Percentiles rank a stretch among this genome's conserved stretches.
Evolutionary conservation across 176 grass and related monocot genomes (phyloP).

Genomic region (Chrysopogon serrulatus): DNA sequence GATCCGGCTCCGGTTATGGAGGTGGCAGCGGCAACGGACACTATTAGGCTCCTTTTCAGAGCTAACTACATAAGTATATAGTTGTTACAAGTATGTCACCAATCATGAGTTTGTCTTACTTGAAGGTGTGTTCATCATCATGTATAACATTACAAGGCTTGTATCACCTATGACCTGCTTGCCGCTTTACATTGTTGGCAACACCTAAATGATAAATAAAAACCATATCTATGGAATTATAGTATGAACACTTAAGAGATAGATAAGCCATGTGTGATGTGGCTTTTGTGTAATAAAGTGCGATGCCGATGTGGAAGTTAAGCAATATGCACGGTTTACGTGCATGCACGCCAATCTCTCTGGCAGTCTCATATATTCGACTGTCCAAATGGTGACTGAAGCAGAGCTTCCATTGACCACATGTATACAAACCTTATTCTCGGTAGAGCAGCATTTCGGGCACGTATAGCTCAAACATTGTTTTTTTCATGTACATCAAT

Average conservation of each 20-base stretch:
- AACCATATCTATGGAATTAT: conserved; percentile 3
- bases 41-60: neutral
- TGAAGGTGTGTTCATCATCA: neutral
- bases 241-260: neutral
- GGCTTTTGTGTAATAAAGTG: neutral
- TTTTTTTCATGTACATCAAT: too few species aligned
- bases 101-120: neutral
- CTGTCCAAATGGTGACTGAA: neutral
- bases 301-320: neutral
- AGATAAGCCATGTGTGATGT: neutral
- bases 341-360: neutral
- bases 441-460: too few species aligned
- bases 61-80: neutral
- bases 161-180: neutral
- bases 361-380: neutral
- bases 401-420: neutral
- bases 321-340: neutral
- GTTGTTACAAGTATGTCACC: neutral
- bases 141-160: neutral
- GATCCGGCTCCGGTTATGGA: neutral
- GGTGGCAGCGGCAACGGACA: neutral
- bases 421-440: neutral
- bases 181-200: conserved; percentile 1
- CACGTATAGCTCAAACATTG: too few species aligned
- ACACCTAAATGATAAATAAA: conserved; percentile 33